Evolutionary conservation across 306 rosid species (phyloP), one percentile per base, ranked within the genome.

Genomic region (Quercus agrifolia): DNA sequence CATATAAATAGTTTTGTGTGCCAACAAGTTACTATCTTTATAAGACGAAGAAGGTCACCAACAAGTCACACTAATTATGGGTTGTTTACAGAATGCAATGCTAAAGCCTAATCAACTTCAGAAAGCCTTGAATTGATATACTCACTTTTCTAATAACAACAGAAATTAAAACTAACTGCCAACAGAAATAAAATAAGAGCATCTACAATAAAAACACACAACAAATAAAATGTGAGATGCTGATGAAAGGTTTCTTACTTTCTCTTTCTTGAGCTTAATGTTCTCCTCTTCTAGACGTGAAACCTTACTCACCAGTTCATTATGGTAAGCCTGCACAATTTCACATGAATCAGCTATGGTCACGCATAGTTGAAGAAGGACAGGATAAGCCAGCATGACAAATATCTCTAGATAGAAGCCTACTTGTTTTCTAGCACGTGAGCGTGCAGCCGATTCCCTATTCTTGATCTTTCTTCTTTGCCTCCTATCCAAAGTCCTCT

Each of bases 391-490:
- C 25, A 80, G 63, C 46, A 27, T 67, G 78, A 78, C 56, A 4
- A 61, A 81, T 30, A 59, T 49, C 73, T 17, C 25, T 20, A 62
- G 1, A 12, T 21, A 51, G 77, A 49, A 68, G 41, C n/a, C 35
- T 74, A 93, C 97, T 92, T 93, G 97, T 79, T 93, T 93, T 83
- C 94, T 88, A 12, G 96, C 97, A 20, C 97, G 89, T 73, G 97
- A 93, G 2, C 96, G 94, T 0, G 96, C 97, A 18, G 93, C 97
- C 52, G 97, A 93, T 83, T 93, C 97, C 87, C 97, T 85, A 75
- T 93, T 93, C 91, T 91, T 93, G 80, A 93, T 93, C 80, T 91
- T 93, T 82, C 97, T 93, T 82, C 75, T 93, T 78, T 89, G 77
- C 86, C 96, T 93, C 83, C 97, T 90, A 33, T 93, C 97, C 17